phyloP scores from a whole-genome alignment of 441 rosid species.

The Brassica hybrid region DNA sequence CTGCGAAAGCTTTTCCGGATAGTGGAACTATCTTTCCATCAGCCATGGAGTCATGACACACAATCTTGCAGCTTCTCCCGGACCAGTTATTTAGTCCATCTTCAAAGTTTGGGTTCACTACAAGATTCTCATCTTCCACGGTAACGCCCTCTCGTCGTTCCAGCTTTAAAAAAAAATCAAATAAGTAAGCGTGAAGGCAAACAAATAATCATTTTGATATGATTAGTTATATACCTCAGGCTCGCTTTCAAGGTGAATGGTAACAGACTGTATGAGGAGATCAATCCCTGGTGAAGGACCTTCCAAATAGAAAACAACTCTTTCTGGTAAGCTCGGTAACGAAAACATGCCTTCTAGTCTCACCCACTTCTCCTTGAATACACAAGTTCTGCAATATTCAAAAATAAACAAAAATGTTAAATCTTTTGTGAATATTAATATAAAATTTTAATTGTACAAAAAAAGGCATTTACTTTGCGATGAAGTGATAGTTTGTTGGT shows the following conservation, averaged over 20 bases:
- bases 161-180: slow-evolving; percentile 40
- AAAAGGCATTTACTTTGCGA: slow-evolving; percentile 65
- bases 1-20: slow-evolving; percentile 73
- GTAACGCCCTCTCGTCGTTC: slow-evolving; percentile 29
- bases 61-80: slow-evolving; percentile 84
- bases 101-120: slow-evolving; percentile 75
- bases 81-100: slow-evolving; percentile 91
- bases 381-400: slow-evolving; percentile 63
- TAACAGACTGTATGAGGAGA: slow-evolving; percentile 68
- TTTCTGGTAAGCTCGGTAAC: slow-evolving; percentile 29
- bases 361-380: slow-evolving; percentile 72
- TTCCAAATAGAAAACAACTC: slow-evolving; percentile 77
- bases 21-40: slow-evolving; percentile 75
- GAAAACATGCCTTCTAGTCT: slow-evolving; percentile 63
- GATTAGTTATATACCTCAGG: slow-evolving; percentile 45
- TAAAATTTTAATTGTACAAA: slow-evolving; percentile 11
- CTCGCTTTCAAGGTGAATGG: slow-evolving; percentile 48
- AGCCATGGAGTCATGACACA: slow-evolving; percentile 72
- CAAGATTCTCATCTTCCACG: slow-evolving; percentile 62
- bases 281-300: slow-evolving; percentile 86
- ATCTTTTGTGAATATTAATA: not conserved
- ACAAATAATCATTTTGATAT: not conserved
- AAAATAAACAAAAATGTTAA: not conserved
- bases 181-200: slow-evolving; percentile 6
- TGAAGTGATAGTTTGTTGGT: slow-evolving; percentile 54